phyloP scores from a whole-genome alignment of 176 grass and related monocot genomes.

The Carex pumila region DNA sequence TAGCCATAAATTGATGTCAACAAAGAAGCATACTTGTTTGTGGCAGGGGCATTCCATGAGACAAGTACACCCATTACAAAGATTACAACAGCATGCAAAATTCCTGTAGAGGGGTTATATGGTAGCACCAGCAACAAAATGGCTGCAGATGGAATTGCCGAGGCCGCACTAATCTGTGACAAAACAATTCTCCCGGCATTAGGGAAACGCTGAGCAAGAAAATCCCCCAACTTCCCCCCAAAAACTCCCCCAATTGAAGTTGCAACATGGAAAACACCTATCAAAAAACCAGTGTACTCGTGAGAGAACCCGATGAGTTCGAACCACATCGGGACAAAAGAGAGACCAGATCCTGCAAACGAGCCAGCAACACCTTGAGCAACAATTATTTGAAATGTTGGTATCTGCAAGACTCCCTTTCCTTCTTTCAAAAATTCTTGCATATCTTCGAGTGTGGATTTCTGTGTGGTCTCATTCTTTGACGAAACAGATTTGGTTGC shows the following conservation, averaged over 20 bases:
- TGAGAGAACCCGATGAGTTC: constrained; percentile 71
- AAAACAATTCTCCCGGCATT: constrained; percentile 46
- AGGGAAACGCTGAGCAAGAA: constrained; percentile 34
- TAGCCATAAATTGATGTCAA: not conserved
- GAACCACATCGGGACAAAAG: constrained; percentile 66
- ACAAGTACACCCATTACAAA: constrained; percentile 54
- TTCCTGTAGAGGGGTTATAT: constrained; percentile 38
- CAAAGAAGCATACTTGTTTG: constrained; percentile 48
- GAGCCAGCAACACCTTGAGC: constrained; percentile 57
- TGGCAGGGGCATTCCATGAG: constrained; percentile 67
- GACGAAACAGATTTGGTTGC: not conserved
- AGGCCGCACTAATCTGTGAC: constrained; percentile 55
- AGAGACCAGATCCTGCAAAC: constrained; percentile 45
- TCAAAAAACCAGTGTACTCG: constrained; percentile 28
- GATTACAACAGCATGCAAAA: constrained; percentile 27
- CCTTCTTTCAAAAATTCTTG: constrained; percentile 38
- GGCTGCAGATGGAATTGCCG: constrained; percentile 32
- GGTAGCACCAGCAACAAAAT: constrained; percentile 39
- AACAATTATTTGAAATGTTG: constrained; percentile 51
- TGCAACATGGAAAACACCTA: constrained; percentile 20
- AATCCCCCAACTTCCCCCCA: constrained; percentile 41
- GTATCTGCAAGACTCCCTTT: constrained; percentile 38
- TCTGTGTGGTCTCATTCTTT: not conserved
- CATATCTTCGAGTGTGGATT: constrained; percentile 29
- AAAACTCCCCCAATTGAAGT: constrained; percentile 38